Conservation (phyloP, 768 basidiomycete species). For the Termitomyces sp. region DNA sequence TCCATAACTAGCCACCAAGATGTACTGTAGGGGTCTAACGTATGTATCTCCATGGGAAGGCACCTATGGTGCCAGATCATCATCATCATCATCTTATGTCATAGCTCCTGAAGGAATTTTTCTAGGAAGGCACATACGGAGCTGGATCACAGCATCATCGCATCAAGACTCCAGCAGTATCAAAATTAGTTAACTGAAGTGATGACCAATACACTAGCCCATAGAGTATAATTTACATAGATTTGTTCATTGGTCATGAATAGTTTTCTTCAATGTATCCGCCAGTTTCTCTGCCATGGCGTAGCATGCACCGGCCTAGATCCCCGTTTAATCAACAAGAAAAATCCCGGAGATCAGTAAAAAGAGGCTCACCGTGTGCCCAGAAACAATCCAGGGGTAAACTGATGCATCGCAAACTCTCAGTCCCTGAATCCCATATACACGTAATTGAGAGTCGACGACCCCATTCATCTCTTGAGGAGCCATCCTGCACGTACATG, state of each 20-base stretch:
- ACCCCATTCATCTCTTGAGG: constrained; percentile 33
- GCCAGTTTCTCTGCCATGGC: constrained; percentile 14
- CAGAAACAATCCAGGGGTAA: constrained; percentile 35
- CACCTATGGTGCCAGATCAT: too few species aligned
- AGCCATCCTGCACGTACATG: constrained; percentile 42
- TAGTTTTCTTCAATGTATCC: constrained; percentile 8
- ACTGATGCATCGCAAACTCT: constrained; percentile 38
- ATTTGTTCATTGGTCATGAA: not conserved
- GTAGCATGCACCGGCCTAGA: constrained; percentile 13
- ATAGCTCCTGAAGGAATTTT: too few species aligned
- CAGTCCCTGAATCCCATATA: constrained; percentile 38
- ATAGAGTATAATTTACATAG: not conserved
- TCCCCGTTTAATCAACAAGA: not conserved
- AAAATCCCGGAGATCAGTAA: not conserved
- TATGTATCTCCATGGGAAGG: too few species aligned
- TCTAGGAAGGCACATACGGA: too few species aligned
- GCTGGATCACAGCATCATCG: too few species aligned
- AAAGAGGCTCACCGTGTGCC: constrained; percentile 28
- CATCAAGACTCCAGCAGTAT: too few species aligned
- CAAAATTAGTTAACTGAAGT: too few species aligned
- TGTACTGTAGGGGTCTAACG: too few species aligned
- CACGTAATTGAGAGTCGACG: constrained; percentile 37
- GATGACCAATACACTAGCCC: not conserved
- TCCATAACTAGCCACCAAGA: too few species aligned
- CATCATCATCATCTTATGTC: too few species aligned